Base-by-base conservation (phyloP, 768 basidiomycete genomes). In the Russula sp. region DNA sequence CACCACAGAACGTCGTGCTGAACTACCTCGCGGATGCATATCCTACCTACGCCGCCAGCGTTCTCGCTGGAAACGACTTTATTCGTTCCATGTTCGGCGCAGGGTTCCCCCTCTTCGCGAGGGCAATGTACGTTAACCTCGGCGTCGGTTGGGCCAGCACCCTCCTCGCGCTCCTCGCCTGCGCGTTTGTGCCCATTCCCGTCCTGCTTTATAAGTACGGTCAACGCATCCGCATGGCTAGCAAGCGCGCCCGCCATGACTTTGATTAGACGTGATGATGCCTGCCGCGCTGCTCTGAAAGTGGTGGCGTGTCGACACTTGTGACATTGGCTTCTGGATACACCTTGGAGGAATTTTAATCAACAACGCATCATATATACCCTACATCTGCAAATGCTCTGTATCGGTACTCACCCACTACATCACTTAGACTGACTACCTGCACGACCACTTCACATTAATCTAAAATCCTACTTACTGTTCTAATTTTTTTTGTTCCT, bases 1-100 rank as follows among this genome's bases (percentile, higher is more conserved):
- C 25, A 5, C 13, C 18, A 16, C 47, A 63, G 53, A 61, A 50
- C 34, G 65, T 66, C 32, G 64, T 72, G 34, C 64, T 71, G 38
- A 74, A 69, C 53, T 75, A 75, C 63, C 61, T 73, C 25, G 63
- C 71, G 1, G 68, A 68, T 41, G 73, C 72, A 38, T 75, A 75
- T 55, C 71, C 72, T 2, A 61, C 48, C 0, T 71, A 74, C 57
- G 71, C 69, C 1, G 74, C 73, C 32, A 68, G 68, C 43, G 73
- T 74, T 25, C 67, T 75, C 16, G 73, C 73, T 0, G 73, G 73
- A 35, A 74, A 74, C 50, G 73, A 69, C 55, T 61, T 74, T 11
- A 73, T 73, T 63, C 67, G 74, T 5, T 69, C 72, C 1, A 64
- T 68, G 58, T 68, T 73, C 36, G 61, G 61, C 34, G 49, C 57